These are phyloP conservation scores for Candida palmyrensis DNA, from an alignment of 805 yeast genomes.

Conservation along the genomic window DNA sequence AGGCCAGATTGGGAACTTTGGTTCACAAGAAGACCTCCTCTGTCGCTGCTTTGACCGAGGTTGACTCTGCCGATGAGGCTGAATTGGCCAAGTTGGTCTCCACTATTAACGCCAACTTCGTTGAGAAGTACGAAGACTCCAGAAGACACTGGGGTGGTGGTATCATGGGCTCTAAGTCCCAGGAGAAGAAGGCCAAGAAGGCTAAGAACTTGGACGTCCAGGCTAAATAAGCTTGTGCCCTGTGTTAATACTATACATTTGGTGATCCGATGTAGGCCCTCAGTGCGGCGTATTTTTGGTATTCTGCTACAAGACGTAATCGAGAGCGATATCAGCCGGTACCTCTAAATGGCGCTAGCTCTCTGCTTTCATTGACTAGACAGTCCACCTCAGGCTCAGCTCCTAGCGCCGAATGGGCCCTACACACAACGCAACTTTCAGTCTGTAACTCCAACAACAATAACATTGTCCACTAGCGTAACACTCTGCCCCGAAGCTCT, in stretches of 20 bases:
- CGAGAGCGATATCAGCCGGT: no score
- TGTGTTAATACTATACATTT: conserved; percentile 1
- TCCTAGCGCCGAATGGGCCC: no score
- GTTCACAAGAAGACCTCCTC: conserved; percentile 98
- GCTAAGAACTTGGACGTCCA: conserved; percentile 45
- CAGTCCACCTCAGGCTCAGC: no score
- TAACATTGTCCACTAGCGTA: no score
- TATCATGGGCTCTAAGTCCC: conserved; percentile 91
- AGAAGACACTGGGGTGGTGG: conserved; percentile 99
- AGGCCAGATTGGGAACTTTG: conserved; percentile 96
- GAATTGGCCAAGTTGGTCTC: conserved; percentile 90
- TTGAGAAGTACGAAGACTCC: conserved; percentile 88
- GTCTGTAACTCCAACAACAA: no score
- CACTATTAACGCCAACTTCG: conserved; percentile 89
- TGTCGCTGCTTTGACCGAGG: conserved; percentile 96
- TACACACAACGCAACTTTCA: no score
- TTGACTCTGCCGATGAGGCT: conserved; percentile 89
- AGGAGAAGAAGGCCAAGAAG: conserved; percentile 75
- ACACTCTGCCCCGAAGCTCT: no score
- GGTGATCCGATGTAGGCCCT: background rate
- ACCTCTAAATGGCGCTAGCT: no score
- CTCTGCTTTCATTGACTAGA: no score
- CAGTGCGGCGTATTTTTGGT: no score
- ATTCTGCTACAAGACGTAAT: no score
- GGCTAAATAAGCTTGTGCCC: conserved; percentile 4